Conservation (phyloP, 192 early-diverging fungal species). For the Gorgonomyces haynaldii region DNA sequence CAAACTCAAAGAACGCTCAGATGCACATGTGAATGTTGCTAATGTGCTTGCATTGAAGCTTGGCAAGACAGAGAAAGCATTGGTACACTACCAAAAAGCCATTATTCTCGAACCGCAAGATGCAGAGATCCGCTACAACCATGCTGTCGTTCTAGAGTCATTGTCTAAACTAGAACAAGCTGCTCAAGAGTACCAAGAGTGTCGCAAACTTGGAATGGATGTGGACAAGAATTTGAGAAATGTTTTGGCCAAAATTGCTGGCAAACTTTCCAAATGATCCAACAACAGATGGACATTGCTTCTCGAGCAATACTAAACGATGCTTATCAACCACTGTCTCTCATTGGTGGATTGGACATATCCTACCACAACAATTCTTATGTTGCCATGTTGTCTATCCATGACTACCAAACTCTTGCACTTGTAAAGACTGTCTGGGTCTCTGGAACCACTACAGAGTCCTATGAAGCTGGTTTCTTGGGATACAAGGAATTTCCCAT, state of each 20-base stretch:
- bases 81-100: constrained; percentile 46
- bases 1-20: constrained; percentile 38
- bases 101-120: constrained; percentile 48
- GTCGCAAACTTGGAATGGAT: constrained; percentile 35
- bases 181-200: constrained; percentile 39
- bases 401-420: too few relatives aligned
- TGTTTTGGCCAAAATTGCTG: constrained; percentile 21
- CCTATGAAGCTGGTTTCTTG: too few relatives aligned
- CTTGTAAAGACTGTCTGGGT: too few relatives aligned
- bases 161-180: constrained; percentile 41
- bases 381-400: too few relatives aligned
- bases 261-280: too few relatives aligned
- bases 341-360: too few relatives aligned
- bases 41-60: constrained; percentile 41
- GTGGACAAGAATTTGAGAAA: constrained; percentile 47
- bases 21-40: constrained; percentile 63
- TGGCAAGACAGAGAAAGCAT: constrained; percentile 29
- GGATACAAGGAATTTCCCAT: too few relatives aligned
- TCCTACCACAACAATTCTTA: too few relatives aligned
- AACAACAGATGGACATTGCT: too few relatives aligned
- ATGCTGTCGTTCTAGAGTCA: constrained; percentile 54
- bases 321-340: too few relatives aligned
- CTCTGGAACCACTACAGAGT: too few relatives aligned
- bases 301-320: too few relatives aligned
- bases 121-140: constrained; percentile 50